Percentiles rank a stretch among this genome's conserved stretches.
These are phyloP conservation scores for Neophaeococcomyces aloes DNA, from an alignment of 2,329 filamentous ascomycete species.

Conservation along the genomic window DNA sequence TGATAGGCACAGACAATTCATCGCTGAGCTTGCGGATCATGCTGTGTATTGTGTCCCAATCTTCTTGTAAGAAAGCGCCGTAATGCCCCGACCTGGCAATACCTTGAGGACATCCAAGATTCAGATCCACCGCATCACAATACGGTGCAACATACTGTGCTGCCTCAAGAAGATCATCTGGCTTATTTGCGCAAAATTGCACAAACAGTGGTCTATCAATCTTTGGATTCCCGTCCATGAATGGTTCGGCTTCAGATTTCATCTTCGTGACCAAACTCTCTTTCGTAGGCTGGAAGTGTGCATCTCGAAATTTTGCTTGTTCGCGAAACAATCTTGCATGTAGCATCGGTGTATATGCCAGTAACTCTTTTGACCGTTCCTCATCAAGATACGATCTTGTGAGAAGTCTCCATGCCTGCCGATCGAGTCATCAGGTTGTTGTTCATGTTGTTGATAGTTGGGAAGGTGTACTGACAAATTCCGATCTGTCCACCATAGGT, in stretches of 20 bases:
- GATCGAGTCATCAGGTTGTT: slow-evolving; percentile 13
- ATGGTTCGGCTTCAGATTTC: slow-evolving; percentile 32
- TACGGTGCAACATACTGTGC: slow-evolving; percentile 70
- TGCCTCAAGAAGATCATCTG: slow-evolving; percentile 45
- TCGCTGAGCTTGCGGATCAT: slow-evolving; percentile 75
- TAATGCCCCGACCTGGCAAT: slow-evolving; percentile 88
- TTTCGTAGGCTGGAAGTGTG: slow-evolving; percentile 65
- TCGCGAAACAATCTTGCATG: slow-evolving; percentile 83
- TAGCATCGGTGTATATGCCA: slow-evolving; percentile 93
- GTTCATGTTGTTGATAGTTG: background rate
- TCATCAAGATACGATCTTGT: slow-evolving; percentile 80
- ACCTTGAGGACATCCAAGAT: slow-evolving; percentile 90
- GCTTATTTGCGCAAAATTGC: slow-evolving; percentile 66
- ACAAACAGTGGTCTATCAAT: slow-evolving; percentile 86
- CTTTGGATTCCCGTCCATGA: slow-evolving; percentile 76
- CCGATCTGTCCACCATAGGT: slow-evolving; percentile 96
- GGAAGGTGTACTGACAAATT: slow-evolving; percentile 59
- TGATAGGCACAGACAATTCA: slow-evolving; percentile 71
- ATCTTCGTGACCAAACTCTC: slow-evolving; percentile 27
- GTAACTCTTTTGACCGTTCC: slow-evolving; percentile 52
- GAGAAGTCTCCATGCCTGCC: slow-evolving; percentile 88
- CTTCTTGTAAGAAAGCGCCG: slow-evolving; percentile 88
- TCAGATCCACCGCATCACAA: slow-evolving; percentile 85
- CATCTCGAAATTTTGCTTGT: slow-evolving; percentile 61
- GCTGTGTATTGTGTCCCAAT: slow-evolving; percentile 70